Evolutionary conservation across 495 filamentous ascomycete genomes (phyloP), one percentile per base, ranked within the genome.

Genomic region (Mytilinidion resinicola): DNA sequence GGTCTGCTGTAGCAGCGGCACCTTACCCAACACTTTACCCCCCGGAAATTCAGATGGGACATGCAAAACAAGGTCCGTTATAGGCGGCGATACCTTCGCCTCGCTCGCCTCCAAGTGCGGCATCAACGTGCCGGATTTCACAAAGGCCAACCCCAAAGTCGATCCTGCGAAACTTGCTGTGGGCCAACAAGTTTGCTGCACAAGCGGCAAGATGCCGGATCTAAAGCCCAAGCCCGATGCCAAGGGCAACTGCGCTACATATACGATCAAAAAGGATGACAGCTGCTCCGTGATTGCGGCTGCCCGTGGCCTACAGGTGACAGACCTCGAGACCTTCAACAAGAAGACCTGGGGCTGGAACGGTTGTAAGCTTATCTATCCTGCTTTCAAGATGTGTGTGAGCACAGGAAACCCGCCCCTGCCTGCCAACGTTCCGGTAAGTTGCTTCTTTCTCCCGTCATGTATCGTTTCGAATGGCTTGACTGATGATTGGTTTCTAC

Each of bases 301-400:
- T 1, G 55, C 55, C 2, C 46, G 70, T 59, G 55, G 61, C n/a
- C 15, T 81, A 3, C 70, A 72, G 9, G 54, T 55, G 9, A 66
- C 55, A 4, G 55, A 76, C 0, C 55, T 81, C 6, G 68, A 74
- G 6, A 39, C 21, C 0, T 75, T 58, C 52, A 81, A 81, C 67
- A 70, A 69, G 20, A 58, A 72, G 1, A 79, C 76, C 10, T 82
- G 78, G 77, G 78, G 70, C 36, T 82, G 77, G 77, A 62, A 48
- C 15, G 76, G 75, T 38, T 83, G 80, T 62, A 52, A 57, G 7
- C 34, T 43, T 9, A 57, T 82, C 0, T 42, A 60, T 42, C 20
- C 33, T 0, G 61, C 55, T 4, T 44, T 55, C 9, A 49, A 50
- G 10, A 80, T 83, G 15, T 82, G 80, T 59, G 41, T 83, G 2